Base-by-base conservation (phyloP, 2,329 filamentous ascomycete genomes). In the Ilyonectria sp. region DNA sequence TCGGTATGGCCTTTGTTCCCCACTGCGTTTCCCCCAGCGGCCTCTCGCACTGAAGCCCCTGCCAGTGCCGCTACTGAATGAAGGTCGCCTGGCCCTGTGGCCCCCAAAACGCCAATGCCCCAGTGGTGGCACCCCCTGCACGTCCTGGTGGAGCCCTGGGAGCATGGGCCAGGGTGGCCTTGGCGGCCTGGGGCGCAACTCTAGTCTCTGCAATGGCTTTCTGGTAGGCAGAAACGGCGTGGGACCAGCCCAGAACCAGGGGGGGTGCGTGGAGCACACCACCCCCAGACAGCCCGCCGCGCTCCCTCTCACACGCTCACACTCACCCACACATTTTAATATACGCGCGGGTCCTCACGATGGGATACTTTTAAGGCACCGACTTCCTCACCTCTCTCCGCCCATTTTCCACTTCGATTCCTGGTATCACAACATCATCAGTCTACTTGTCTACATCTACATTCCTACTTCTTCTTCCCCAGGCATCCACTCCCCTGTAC, bases 201-300 rank as follows among this genome's bases (percentile, higher is more conserved):
- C 21, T 21, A 21, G 21, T 21, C 21, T 21, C 37, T 10, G 55
- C 40, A 43, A 26, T 47, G 63, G 63, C 58, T 23, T n/a, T 58
- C 54, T 70, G 67, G 73, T 75, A 75, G 74, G 74, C 74, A 75
- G 74, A 75, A 75, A 75, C 73, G 67, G 65, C 69, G 52, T 43
- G 21, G 40, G 66, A 60, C 65, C 68, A 70, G n/a, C 26, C 49
- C 26, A 33, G 10, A 19, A 44, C 29, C 3, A 6, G 29, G 55
- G 49, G 43, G 43, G 56, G 21, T 49, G 56, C 19, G 60, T 49
- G 26, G 35, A 15, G 49, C 49, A 46, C 40, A 35, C 49, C 53
- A 46, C 68, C 33, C 15, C 29, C 31, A 63, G 23, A 44, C 47
- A 49, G 23, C n/a, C n/a, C 37, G 31, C 61, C 50, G 26, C 50